A percentile compares a stretch with the other conserved stretches of the same genome.
phyloP scores from a whole-genome alignment of 2,329 filamentous ascomycete genomes.

The Xylariales sp. region DNA sequence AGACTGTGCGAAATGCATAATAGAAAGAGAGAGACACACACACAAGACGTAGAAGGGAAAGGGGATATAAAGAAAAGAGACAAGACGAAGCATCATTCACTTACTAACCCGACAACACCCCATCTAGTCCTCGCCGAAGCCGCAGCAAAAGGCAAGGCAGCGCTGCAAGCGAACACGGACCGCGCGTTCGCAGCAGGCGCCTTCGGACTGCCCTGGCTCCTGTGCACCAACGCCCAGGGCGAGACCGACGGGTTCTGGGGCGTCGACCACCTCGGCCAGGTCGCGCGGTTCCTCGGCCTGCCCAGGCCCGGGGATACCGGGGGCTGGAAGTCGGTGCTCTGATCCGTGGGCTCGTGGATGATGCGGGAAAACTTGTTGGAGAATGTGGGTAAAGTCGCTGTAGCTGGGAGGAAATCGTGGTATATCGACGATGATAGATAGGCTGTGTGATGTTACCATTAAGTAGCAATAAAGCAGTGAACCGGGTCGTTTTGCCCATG shows the following conservation, averaged over 20 bases:
- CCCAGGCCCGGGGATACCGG: constrained; percentile 41
- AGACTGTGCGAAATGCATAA: too few species aligned
- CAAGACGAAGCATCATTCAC: background rate
- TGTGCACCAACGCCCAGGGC: constrained; percentile 50
- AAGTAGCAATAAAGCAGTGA: too few species aligned
- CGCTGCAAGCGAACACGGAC: too few species aligned
- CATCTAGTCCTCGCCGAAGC: constrained; percentile 45
- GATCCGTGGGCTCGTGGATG: background rate
- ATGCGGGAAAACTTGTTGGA: background rate
- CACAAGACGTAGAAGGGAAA: background rate
- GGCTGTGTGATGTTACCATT: too few species aligned
- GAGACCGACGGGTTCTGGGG: constrained; percentile 54
- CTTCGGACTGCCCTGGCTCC: constrained; percentile 55
- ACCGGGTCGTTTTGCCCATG: too few species aligned
- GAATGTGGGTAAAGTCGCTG: background rate
- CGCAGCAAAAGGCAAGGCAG: constrained; percentile 22
- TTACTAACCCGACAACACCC: background rate
- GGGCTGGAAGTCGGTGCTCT: constrained; percentile 53
- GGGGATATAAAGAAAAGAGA: too few species aligned
- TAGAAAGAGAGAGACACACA: background rate
- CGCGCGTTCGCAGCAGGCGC: constrained; percentile 41
- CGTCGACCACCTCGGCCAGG: constrained; percentile 54
- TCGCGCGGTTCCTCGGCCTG: constrained; percentile 51
- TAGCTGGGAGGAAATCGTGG: background rate
- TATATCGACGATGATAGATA: too few species aligned